Evolutionary conservation across 179 eudicot species (phyloP).

Genomic region (Nepenthes alata): DNA sequence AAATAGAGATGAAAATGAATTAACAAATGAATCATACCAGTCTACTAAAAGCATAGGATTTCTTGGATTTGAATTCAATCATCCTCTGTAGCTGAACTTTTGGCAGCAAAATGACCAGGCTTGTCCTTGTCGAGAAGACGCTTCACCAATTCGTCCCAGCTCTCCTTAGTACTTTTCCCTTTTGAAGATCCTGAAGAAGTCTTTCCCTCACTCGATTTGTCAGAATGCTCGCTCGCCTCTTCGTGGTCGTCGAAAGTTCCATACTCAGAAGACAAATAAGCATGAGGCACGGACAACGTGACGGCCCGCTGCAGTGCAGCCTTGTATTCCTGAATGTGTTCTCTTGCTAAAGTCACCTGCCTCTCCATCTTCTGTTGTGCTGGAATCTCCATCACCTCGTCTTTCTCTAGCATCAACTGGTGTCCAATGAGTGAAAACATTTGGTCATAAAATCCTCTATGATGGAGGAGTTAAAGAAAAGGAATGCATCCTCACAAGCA

Average conservation of each 20-base stretch:
- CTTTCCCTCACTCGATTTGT: conserved; percentile 11
- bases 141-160: conserved; percentile 29
- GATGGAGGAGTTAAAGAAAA: neutral
- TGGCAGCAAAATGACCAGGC: neutral
- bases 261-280: conserved; percentile 18
- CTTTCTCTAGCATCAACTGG: conserved; percentile 38
- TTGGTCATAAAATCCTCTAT: neutral
- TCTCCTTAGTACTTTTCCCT: conserved; percentile 18
- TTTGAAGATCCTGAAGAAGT: conserved; percentile 15
- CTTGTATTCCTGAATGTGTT: conserved; percentile 31
- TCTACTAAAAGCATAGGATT: too few relatives aligned
- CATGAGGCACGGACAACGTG: conserved; percentile 35
- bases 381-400: conserved; percentile 24
- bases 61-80: too few relatives aligned
- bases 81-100: too few relatives aligned
- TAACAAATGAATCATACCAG: too few relatives aligned
- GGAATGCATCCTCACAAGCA: neutral
- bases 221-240: conserved; percentile 23
- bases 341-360: conserved; percentile 28
- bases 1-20: too few relatives aligned
- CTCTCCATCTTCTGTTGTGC: conserved; percentile 37
- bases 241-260: conserved; percentile 33
- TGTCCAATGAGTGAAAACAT: neutral
- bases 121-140: conserved; percentile 35
- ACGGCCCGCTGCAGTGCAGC: conserved; percentile 36